These are phyloP conservation scores for Kwoniella shivajii DNA, from an alignment of 1,284 basidiomycete species.

Conservation along the genomic window DNA sequence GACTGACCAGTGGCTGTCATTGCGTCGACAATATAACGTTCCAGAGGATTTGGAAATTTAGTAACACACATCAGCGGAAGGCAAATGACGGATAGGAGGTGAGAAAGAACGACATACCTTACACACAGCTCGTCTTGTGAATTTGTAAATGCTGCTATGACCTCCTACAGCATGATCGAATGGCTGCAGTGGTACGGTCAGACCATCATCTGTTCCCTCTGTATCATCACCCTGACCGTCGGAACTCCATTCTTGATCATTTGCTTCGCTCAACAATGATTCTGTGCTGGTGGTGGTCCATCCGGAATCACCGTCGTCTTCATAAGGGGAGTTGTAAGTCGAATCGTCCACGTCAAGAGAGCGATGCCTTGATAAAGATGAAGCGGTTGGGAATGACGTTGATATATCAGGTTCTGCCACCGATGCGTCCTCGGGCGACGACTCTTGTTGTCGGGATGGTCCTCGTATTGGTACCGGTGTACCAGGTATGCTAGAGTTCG, in stretches of 20 bases:
- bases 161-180: slow-evolving; percentile 98
- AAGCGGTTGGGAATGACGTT: too few species aligned
- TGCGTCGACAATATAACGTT: slow-evolving; percentile 15
- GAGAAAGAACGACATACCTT: slow-evolving; percentile 67
- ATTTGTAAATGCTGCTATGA: slow-evolving; percentile 96
- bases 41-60: neutral
- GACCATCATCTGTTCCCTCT: slow-evolving; percentile 55
- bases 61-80: neutral
- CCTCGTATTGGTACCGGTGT: slow-evolving; percentile 17
- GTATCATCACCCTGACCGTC: slow-evolving; percentile 25
- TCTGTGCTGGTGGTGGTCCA: slow-evolving; percentile 28
- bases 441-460: too few species aligned
- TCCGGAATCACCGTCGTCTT: slow-evolving; percentile 20
- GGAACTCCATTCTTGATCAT: slow-evolving; percentile 8
- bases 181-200: slow-evolving; percentile 92
- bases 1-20: slow-evolving; percentile 82
- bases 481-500: slow-evolving; percentile 2
- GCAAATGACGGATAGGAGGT: neutral
- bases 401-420: too few species aligned
- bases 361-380: neutral
- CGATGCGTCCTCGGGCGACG: too few species aligned
- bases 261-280: slow-evolving; percentile 19
- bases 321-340: slow-evolving; percentile 5
- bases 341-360: neutral
- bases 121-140: slow-evolving; percentile 96